Evolutionary conservation across 176 grass and related monocot species (phyloP), one percentile per base, ranked within the genome.

Genomic region (Eremochloa ophiuroides): DNA sequence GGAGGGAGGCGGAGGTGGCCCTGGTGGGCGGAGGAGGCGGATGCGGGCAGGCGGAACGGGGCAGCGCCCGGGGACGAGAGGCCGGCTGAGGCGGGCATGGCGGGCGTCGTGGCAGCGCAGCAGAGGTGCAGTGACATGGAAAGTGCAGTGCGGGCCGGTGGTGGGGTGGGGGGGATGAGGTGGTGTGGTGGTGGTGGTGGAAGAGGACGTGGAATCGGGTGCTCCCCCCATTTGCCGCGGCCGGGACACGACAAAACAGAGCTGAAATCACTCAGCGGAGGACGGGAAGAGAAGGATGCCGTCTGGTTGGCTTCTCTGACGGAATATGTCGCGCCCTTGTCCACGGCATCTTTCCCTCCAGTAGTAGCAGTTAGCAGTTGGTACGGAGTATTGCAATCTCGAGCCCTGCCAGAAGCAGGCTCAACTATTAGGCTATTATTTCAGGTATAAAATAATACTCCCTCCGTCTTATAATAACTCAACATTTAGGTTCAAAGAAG

Each of bases 71-170:
- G 8, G 51, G 83, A 43, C 7, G 84, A 81, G 17, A 63, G 12
- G 22, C 23, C 75, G 15, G 81, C 55, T n/a, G n/a, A n/a, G 30
- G 91, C 80, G 20, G 51, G 51, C 91, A 93, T 87, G 80, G 87
- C 73, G 50, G 66, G 46, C 15, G 39, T 69, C 50, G 28, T 66
- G 2, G 78, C 6, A 58, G 56, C 35, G 66, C 46, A 35, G 51
- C 44, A 80, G 79, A 8, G 56, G 80, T 63, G 85, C 25, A 29
- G 71, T 64, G 70, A 80, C 69, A 46, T 63, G 74, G 69, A 10
- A 62, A 85, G n/a, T n/a, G 69, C 28, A 16, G 44, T 8, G 39
- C 2, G 9, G 27, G 14, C 4, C 30, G 81, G 16, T 3, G 10
- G 33, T 1, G n/a, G n/a, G n/a, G n/a, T n/a, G n/a, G n/a, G 18